Evolutionary conservation across 768 basidiomycete genomes (phyloP).

Genomic region (Tubosaeta sp.): DNA sequence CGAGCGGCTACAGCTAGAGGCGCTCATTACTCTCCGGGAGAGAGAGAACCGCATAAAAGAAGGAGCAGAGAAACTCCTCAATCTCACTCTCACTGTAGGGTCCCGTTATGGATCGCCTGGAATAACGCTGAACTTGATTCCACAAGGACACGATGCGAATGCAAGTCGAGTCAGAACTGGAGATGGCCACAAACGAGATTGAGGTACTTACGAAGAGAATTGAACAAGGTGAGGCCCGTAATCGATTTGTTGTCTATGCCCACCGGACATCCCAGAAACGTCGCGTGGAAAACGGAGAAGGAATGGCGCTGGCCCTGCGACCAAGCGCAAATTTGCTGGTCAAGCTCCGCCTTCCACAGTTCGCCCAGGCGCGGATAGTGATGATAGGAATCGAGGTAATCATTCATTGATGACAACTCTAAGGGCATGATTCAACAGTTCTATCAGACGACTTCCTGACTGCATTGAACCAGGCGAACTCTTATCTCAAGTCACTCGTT

Average conservation of each 20-base stretch:
- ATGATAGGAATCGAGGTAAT: conserved; percentile 35
- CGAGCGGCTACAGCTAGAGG: conserved; percentile 49
- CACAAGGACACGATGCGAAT: conserved; percentile 57
- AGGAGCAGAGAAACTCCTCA: conserved; percentile 86
- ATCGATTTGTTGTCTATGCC: background rate
- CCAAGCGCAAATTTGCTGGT: conserved; percentile 33
- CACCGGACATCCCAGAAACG: conserved; percentile 17
- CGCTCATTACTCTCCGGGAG: conserved; percentile 62
- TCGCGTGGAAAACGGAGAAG: conserved; percentile 31
- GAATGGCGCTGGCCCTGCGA: conserved; percentile 19
- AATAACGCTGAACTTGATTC: conserved; percentile 6
- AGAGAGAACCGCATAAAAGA: conserved; percentile 83
- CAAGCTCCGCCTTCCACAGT: conserved; percentile 28
- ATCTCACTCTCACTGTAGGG: conserved; percentile 54
- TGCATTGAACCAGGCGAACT: conserved; percentile 59
- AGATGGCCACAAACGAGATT: conserved; percentile 72
- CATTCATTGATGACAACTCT: background rate
- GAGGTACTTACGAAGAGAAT: conserved; percentile 51
- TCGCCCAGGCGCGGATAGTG: conserved; percentile 30
- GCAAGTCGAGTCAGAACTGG: conserved; percentile 75
- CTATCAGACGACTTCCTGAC: conserved; percentile 68
- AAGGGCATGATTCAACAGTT: conserved; percentile 9
- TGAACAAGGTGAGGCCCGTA: conserved; percentile 37
- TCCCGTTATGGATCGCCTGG: conserved; percentile 1
- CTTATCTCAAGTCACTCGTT: conserved; percentile 53